Base-by-base conservation (phyloP, 345 rosid genomes). In the Bretschneidera sinensis region DNA sequence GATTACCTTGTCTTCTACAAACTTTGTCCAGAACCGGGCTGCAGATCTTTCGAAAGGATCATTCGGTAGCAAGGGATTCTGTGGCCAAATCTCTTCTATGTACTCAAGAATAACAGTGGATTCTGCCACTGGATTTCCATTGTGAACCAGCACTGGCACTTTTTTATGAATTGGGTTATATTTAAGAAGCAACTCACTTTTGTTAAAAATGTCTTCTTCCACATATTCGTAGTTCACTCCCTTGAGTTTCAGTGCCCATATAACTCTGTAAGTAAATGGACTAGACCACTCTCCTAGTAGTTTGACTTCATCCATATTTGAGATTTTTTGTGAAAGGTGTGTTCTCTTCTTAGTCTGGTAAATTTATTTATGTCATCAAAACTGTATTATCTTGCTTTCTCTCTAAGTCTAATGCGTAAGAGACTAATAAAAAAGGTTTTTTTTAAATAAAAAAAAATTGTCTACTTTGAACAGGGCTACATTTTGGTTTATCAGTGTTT, bases 141-240 rank as follows among this genome's bases (percentile, higher is more conserved):
- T 60, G 66, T 73, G 83, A 57, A 70, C 24, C 19, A 79, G 64
- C 16, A 79, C 80, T 9, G 83, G 83, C 19, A 75, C 61, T 51
- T 72, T 74, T 72, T 70, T 75, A 61, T 72, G 71, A 59, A 79
- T 54, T 50, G 80, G 80, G 55, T 75, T 79, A 1, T 34, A 63
- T 25, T 21, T 55, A 10, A 79, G 71, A 55, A 76, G 75, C 50
- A 65, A 52, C 24, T 65, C 66, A 22, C 81, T 79, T 61, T 76
- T 79, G 67, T 75, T 65, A 9, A 0, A 24, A 25, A 73, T 53
- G 43, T 75, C 51, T 45, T 72, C 70, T 48, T 75, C 78, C 39
- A 69, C 21, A 10, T 72, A 72, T 23, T 79, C 74, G 43, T 67
- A 72, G 0, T 64, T 31, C 4, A 69, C 59, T 5, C 60, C 79